These are phyloP conservation scores for Saccharomycopsis fermentans DNA, from an alignment of 805 yeast genomes.

Conservation along the genomic window DNA sequence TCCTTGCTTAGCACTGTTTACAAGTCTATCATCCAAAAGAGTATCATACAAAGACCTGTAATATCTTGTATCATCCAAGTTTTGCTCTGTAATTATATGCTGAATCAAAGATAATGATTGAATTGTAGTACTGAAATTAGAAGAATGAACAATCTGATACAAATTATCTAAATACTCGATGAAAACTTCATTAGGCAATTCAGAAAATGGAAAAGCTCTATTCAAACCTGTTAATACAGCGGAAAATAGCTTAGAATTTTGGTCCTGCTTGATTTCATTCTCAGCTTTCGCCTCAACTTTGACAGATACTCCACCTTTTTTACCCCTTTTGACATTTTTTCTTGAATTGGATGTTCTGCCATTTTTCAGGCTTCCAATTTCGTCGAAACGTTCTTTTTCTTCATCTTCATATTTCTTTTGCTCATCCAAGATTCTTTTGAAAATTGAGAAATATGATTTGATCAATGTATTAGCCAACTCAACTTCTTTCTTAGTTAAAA, in stretches of 20 bases:
- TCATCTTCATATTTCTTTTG: constrained; percentile 39
- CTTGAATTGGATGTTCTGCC: constrained; percentile 39
- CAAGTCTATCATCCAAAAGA: constrained; percentile 71
- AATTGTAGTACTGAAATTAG: constrained; percentile 87
- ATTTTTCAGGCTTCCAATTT: constrained; percentile 19
- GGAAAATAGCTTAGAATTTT: constrained; percentile 72
- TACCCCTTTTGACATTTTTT: constrained; percentile 69
- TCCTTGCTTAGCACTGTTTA: constrained; percentile 85
- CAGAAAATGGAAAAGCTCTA: constrained; percentile 90
- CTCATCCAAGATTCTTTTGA: constrained; percentile 71
- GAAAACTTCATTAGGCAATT: constrained; percentile 59
- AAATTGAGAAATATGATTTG: constrained; percentile 75
- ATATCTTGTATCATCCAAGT: constrained; percentile 53
- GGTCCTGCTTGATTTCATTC: constrained; percentile 62
- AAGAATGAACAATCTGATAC: constrained; percentile 84
- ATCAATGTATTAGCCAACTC: constrained; percentile 77
- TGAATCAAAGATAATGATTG: constrained; percentile 83
- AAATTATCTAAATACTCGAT: constrained; percentile 72
- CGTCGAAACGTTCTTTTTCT: constrained; percentile 28
- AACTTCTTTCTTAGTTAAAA: constrained; percentile 65
- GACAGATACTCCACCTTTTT: constrained; percentile 79
- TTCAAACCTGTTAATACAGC: constrained; percentile 91
- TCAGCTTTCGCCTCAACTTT: constrained; percentile 51
- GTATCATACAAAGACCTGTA: constrained; percentile 87
- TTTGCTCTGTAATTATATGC: constrained; percentile 61